These are phyloP conservation scores for Aureobasidium melanogenum DNA, from an alignment of 2,329 filamentous ascomycete genomes.

Conservation along the genomic window DNA sequence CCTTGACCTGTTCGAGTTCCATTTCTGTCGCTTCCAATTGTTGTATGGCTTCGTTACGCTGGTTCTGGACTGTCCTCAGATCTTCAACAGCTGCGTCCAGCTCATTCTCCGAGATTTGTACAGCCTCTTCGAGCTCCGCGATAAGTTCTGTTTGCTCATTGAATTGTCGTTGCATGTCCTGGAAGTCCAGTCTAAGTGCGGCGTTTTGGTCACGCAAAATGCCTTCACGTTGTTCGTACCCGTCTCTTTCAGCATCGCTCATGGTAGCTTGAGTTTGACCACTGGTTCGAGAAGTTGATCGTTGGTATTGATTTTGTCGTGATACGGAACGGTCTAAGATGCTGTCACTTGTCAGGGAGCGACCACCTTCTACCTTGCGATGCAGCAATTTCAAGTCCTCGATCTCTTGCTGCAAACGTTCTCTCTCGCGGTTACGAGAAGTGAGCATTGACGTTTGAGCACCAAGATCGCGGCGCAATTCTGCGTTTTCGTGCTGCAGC, in stretches of 20 bases:
- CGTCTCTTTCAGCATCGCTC: conserved; percentile 74
- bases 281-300: conserved; percentile 67
- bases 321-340: conserved; percentile 92
- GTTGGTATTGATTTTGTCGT: conserved; percentile 55
- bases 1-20: conserved; percentile 47
- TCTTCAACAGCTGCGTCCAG: conserved; percentile 72
- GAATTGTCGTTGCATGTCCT: conserved; percentile 75
- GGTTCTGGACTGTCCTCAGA: conserved; percentile 65
- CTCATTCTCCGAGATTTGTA: conserved; percentile 67
- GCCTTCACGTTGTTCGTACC: conserved; percentile 74
- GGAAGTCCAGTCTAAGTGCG: conserved; percentile 77
- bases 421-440: conserved; percentile 89
- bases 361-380: conserved; percentile 55
- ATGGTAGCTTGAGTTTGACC: conserved; percentile 56
- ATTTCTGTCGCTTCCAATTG: conserved; percentile 58
- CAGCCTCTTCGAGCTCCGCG: conserved; percentile 60
- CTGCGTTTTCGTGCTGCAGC: conserved; percentile 83
- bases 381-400: conserved; percentile 89
- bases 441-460: conserved; percentile 97
- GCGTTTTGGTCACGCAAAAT: conserved; percentile 80
- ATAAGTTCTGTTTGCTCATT: conserved; percentile 73
- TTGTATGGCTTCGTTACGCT: conserved; percentile 77
- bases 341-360: conserved; percentile 67
- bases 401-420: conserved; percentile 91
- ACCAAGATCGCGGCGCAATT: conserved; percentile 82